Conservation (phyloP, 108 stramenopile species). For the Hondaea fermentalgiana region DNA sequence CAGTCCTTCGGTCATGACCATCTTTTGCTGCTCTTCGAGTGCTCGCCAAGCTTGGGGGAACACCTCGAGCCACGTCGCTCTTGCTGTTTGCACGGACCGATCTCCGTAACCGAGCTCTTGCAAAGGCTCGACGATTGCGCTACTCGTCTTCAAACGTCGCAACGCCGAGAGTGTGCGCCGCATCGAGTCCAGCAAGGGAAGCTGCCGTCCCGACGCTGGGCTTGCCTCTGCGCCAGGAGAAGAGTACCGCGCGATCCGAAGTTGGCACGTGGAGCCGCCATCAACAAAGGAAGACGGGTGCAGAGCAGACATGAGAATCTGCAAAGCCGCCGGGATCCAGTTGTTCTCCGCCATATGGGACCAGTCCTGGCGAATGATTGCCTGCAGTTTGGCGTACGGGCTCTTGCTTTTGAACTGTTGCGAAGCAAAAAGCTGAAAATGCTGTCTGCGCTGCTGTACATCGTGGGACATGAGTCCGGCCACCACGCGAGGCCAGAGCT, state of each 20-base stretch:
- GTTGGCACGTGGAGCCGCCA: background rate
- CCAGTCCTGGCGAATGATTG: background rate
- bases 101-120: conserved; percentile 1
- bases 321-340: background rate
- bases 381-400: background rate
- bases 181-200: background rate
- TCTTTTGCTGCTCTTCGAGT: conserved; percentile 8
- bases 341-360: background rate
- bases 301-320: background rate
- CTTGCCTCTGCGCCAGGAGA: background rate
- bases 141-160: background rate
- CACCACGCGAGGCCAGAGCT: background rate
- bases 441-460: background rate
- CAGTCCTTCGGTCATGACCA: background rate
- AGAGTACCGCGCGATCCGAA: background rate
- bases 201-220: background rate
- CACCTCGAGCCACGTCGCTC: background rate
- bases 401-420: background rate
- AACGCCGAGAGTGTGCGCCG: background rate
- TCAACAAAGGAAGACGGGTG: background rate
- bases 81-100: background rate
- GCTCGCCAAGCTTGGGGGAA: background rate
- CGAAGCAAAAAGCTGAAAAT: background rate
- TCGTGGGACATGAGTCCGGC: background rate
- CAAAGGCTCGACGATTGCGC: background rate